These are phyloP conservation scores for Globisporangium heterothallicum DNA, from an alignment of 352 stramenopile genomes.

Conservation along the genomic window DNA sequence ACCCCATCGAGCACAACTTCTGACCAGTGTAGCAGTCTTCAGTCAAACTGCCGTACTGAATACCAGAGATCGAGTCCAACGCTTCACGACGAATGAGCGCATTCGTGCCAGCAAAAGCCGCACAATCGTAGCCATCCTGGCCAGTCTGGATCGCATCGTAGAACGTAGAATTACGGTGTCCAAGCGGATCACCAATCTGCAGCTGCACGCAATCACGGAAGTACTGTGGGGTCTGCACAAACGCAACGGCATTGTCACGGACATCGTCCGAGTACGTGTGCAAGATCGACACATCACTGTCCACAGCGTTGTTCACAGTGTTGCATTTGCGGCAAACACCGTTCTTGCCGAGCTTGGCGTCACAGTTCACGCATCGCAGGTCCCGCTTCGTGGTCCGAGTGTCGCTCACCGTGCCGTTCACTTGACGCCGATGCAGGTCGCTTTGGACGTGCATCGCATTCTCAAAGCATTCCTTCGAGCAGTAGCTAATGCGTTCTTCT, in stretches of 20 bases:
- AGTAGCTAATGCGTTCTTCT: constrained; percentile 82
- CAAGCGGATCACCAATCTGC: constrained; percentile 75
- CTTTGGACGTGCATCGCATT: constrained; percentile 76
- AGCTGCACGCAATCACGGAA: constrained; percentile 82
- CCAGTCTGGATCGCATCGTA: constrained; percentile 84
- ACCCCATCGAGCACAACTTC: constrained; percentile 71
- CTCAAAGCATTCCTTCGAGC: constrained; percentile 85
- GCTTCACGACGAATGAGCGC: constrained; percentile 76
- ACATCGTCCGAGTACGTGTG: constrained; percentile 83
- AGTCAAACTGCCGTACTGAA: constrained; percentile 82
- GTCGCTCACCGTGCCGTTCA: constrained; percentile 76
- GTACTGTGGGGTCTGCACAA: constrained; percentile 82
- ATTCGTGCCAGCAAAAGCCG: constrained; percentile 77
- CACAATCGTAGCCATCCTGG: constrained; percentile 80
- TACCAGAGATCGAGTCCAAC: constrained; percentile 78
- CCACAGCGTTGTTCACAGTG: constrained; percentile 39
- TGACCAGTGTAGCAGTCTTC: constrained; percentile 82
- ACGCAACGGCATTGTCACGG: constrained; percentile 69
- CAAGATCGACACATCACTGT: constrained; percentile 48
- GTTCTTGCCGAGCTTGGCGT: constrained; percentile 64
- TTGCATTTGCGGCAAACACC: constrained; percentile 80
- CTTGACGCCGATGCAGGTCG: constrained; percentile 73
- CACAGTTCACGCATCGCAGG: constrained; percentile 67
- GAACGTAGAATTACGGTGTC: constrained; percentile 78
- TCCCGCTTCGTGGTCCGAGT: constrained; percentile 68